Percentiles rank a stretch among this genome's conserved stretches.
These are phyloP conservation scores for Oryza australiensis DNA, from an alignment of 176 grass and related monocot species.

Conservation along the genomic window DNA sequence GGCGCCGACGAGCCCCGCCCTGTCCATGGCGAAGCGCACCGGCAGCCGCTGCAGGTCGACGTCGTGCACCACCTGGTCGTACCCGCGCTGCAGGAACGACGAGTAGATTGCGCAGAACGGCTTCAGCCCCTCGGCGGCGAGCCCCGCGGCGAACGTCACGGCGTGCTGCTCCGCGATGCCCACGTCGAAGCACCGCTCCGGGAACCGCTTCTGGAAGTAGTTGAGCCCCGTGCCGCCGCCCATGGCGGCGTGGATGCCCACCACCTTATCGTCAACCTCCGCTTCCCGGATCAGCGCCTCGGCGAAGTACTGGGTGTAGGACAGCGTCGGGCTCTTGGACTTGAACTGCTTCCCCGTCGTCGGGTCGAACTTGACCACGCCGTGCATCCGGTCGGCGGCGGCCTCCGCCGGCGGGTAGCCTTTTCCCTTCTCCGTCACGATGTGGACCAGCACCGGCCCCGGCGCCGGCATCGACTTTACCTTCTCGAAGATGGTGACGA, in stretches of 20 bases:
- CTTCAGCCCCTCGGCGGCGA: slow-evolving; percentile 83
- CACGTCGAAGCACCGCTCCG: slow-evolving; percentile 95
- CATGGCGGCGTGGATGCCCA: slow-evolving; percentile 96
- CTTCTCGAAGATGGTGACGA: slow-evolving; percentile 78
- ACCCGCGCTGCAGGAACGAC: slow-evolving; percentile 91
- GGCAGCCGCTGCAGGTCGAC: slow-evolving; percentile 89
- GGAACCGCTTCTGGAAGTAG: slow-evolving; percentile 88
- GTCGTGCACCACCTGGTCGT: slow-evolving; percentile 98
- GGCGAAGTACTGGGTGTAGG: slow-evolving; percentile 91
- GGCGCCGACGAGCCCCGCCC: slow-evolving; percentile 85
- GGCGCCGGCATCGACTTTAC: slow-evolving; percentile 81
- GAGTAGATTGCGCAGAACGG: slow-evolving; percentile 99
- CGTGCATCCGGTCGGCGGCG: slow-evolving; percentile 90
- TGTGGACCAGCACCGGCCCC: slow-evolving; percentile 81
- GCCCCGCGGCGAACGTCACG: slow-evolving; percentile 83
- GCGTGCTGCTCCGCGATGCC: slow-evolving; percentile 99
- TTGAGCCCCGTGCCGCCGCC: slow-evolving; percentile 94
- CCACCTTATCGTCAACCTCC: slow-evolving; percentile 65
- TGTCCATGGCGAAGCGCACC: slow-evolving; percentile 80
- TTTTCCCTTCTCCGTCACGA: slow-evolving; percentile 93
- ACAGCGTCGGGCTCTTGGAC: slow-evolving; percentile 40
- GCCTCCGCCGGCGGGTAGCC: slow-evolving; percentile 86
- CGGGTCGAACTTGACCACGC: slow-evolving; percentile 87
- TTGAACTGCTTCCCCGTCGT: slow-evolving; percentile 73
- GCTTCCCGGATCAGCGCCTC: slow-evolving; percentile 81